Conservation (phyloP, 106 monocot genomes). For the Acanthochlamys bracteata region DNA sequence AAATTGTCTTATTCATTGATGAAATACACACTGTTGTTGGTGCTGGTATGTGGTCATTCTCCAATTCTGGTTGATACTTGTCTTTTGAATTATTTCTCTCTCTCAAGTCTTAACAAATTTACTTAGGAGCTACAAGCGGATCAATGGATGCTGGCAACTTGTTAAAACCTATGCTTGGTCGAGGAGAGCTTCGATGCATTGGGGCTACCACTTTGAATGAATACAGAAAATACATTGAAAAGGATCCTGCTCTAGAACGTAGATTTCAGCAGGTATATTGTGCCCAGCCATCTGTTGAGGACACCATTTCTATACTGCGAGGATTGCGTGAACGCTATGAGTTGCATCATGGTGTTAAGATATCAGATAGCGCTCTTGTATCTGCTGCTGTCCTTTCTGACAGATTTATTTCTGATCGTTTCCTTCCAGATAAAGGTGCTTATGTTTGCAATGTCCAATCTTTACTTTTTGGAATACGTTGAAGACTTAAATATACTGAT, state of each 20-base stretch:
- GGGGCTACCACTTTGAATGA: constrained; percentile 14
- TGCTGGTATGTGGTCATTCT: constrained; percentile 30
- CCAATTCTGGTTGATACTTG: constrained; percentile 36
- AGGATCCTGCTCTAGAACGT: constrained; percentile 12
- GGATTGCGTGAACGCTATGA: constrained; percentile 13
- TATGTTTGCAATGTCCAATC: too few relatives aligned
- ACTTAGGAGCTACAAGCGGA: neutral
- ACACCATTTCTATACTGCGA: constrained; percentile 6
- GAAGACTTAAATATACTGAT: neutral
- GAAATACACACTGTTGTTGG: constrained; percentile 31
- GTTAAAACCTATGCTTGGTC: too few relatives aligned
- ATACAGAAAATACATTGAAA: constrained; percentile 10
- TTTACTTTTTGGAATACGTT: neutral
- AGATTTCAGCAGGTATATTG: constrained; percentile 9
- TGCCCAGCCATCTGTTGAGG: constrained; percentile 8
- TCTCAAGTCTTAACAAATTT: neutral
- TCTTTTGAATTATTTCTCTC: constrained; percentile 22
- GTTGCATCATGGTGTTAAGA: constrained; percentile 56
- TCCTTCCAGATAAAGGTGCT: constrained; percentile 97
- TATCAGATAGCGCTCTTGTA: constrained; percentile 88
- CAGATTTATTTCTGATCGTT: constrained; percentile 91
- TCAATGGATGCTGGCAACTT: neutral
- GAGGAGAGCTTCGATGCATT: constrained; percentile 9
- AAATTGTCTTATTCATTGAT: constrained; percentile 39
- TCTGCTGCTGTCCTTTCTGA: constrained; percentile 91